Conservation (phyloP, 768 basidiomycete species). For the Phlebiopsis flavidoalba region DNA sequence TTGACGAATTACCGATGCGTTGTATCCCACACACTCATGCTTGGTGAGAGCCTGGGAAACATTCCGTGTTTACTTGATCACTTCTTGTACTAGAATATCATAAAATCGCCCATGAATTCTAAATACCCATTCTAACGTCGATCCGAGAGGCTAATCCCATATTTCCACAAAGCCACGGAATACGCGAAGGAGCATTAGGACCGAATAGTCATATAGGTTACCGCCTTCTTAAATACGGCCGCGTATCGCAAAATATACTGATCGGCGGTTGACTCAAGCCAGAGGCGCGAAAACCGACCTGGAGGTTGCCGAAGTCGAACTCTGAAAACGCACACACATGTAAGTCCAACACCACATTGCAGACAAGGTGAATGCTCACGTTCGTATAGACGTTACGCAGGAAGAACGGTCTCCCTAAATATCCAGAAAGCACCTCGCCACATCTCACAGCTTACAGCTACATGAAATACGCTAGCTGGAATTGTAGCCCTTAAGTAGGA, state of each 20-base stretch:
- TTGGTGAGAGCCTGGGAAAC: not conserved
- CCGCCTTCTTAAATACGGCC: no score
- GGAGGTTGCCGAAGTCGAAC: not conserved
- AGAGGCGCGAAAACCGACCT: not conserved
- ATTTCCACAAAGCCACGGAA: not conserved
- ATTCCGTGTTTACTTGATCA: no score
- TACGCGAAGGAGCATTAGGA: not conserved
- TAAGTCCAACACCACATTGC: not conserved
- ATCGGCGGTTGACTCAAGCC: not conserved
- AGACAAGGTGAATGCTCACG: not conserved
- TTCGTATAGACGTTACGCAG: constrained; percentile 39
- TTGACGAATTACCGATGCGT: not conserved
- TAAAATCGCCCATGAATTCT: no score
- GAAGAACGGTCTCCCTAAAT: constrained; percentile 36
- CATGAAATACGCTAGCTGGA: not conserved
- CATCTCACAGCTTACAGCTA: not conserved
- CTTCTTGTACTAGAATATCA: no score
- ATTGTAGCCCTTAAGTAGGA: not conserved
- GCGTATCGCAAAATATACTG: not conserved
- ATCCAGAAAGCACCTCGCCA: constrained; percentile 31
- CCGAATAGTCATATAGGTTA: not conserved
- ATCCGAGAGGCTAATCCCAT: no score
- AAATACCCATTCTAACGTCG: no score
- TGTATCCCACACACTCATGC: not conserved
- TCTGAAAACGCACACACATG: not conserved